Conservation (phyloP, 2,329 filamentous ascomycete species). For the Penicillium aurantiogriseum region DNA sequence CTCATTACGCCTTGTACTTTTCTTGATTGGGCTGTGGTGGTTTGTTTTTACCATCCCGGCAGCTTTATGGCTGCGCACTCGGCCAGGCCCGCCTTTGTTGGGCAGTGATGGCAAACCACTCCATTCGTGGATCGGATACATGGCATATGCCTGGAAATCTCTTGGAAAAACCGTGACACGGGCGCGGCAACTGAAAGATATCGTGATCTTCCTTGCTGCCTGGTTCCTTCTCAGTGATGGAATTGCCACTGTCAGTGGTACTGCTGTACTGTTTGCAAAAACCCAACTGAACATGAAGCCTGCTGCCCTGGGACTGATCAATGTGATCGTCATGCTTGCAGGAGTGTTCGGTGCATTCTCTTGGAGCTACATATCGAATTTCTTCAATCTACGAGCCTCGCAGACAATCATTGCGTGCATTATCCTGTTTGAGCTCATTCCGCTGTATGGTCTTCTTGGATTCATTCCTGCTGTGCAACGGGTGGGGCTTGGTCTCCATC, state of each 20-base stretch:
- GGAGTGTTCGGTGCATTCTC: slow-evolving; percentile 86
- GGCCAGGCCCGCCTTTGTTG: slow-evolving; percentile 78
- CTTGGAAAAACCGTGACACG: slow-evolving; percentile 76
- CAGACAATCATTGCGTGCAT: slow-evolving; percentile 95
- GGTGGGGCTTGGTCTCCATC: slow-evolving; percentile 81
- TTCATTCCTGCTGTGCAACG: slow-evolving; percentile 76
- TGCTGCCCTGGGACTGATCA: slow-evolving; percentile 85
- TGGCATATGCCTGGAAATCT: slow-evolving; percentile 80
- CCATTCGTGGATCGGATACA: slow-evolving; percentile 67
- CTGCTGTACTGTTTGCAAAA: slow-evolving; percentile 93
- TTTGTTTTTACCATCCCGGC: slow-evolving; percentile 84
- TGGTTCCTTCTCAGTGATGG: slow-evolving; percentile 96
- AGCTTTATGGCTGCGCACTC: slow-evolving; percentile 79
- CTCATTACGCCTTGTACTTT: slow-evolving; percentile 81
- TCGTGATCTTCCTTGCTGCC: slow-evolving; percentile 79
- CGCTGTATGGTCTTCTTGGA: slow-evolving; percentile 83
- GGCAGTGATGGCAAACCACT: slow-evolving; percentile 34
- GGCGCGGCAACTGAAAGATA: slow-evolving; percentile 71
- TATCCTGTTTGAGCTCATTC: slow-evolving; percentile 84
- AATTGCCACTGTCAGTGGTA: slow-evolving; percentile 90
- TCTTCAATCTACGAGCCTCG: slow-evolving; percentile 68
- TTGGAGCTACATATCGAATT: slow-evolving; percentile 76
- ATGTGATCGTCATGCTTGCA: slow-evolving; percentile 80
- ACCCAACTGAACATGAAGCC: slow-evolving; percentile 87
- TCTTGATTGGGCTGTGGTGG: slow-evolving; percentile 91